phyloP scores from a whole-genome alignment of 345 rosid species.

The Balakata baccata region DNA sequence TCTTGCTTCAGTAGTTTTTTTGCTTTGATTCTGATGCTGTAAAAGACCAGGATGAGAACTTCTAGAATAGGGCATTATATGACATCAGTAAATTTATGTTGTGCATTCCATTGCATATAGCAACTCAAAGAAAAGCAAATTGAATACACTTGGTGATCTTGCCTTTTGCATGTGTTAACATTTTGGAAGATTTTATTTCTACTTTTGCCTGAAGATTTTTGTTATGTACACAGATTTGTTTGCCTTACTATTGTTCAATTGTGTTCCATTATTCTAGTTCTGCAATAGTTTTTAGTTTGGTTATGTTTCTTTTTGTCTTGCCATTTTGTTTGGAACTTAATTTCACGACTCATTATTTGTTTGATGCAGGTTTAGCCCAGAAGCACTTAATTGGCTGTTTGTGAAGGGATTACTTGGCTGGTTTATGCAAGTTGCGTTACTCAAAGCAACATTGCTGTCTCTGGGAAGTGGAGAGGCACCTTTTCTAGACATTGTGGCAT shows the following conservation, averaged over 20 bases:
- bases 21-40: neutral
- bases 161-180: neutral
- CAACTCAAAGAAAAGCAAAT: neutral
- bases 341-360: neutral
- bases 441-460: conserved; percentile 71
- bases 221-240: neutral
- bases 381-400: conserved; percentile 82
- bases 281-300: neutral
- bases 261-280: neutral
- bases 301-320: neutral
- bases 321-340: too few relatives aligned
- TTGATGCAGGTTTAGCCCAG: conserved; percentile 47
- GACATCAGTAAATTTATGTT: neutral
- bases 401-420: conserved; percentile 85
- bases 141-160: neutral
- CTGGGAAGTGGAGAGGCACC: conserved; percentile 93
- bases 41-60: conserved; percentile 2
- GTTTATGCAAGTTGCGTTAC: conserved; percentile 74
- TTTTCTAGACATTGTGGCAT: conserved; percentile 74
- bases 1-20: neutral
- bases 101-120: neutral
- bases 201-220: neutral
- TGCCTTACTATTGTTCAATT: neutral
- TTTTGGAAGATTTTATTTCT: neutral
- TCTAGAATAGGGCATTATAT: too few relatives aligned